Evolutionary conservation across 257 asterid genomes (phyloP).

Genomic region (Anisodus acutangulus): DNA sequence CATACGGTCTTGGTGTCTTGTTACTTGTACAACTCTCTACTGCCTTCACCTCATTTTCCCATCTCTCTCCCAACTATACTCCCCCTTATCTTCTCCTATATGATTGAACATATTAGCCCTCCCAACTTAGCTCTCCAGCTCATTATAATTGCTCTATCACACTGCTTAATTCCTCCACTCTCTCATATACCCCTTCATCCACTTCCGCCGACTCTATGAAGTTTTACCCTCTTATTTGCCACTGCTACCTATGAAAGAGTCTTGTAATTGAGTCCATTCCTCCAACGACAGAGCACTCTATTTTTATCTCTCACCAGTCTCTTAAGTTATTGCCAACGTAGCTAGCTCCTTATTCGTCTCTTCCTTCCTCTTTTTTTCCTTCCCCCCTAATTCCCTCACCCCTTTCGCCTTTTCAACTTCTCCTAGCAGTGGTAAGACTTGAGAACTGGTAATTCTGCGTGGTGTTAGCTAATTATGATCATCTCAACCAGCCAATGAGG

Average conservation of each 20-base stretch:
- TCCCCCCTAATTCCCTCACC: neutral
- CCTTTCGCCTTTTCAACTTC: neutral
- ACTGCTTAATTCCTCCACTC: neutral
- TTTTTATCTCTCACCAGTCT: neutral
- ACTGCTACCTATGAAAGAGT: neutral
- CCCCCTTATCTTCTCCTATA: neutral
- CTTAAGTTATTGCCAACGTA: too few species aligned
- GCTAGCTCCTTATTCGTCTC: too few species aligned
- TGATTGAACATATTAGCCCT: neutral
- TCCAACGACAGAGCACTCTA: neutral
- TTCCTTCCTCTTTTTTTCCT: too few species aligned
- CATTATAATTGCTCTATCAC: neutral
- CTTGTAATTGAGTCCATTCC: neutral
- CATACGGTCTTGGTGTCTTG: neutral
- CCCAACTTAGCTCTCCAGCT: neutral
- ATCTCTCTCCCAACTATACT: neutral
- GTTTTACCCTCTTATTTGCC: neutral
- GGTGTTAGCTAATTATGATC: neutral
- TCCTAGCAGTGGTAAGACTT: neutral
- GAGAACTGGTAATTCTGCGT: neutral
- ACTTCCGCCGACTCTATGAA: neutral
- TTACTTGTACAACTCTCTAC: neutral
- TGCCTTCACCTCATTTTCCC: neutral
- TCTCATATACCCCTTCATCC: neutral
- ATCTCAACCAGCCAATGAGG: slow-evolving; percentile 7